Percentiles rank a stretch among this genome's conserved stretches.
Conservation (phyloP, 257 asterid genomes). For the Ophiorrhiza pumila region DNA sequence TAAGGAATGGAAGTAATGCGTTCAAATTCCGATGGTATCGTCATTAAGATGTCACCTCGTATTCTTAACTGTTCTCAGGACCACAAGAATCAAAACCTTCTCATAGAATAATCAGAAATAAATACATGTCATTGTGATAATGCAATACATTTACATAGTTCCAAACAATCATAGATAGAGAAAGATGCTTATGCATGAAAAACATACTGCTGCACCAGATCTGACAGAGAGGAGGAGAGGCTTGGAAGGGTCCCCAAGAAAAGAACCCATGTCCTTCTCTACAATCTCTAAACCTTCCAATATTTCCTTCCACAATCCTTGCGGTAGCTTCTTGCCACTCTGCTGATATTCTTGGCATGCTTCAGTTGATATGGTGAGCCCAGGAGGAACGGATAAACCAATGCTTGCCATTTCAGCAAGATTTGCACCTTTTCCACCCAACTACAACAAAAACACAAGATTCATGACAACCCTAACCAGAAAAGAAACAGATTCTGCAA, state of each 20-base stretch:
- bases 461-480: neutral
- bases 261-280: constrained; percentile 83
- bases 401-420: constrained; percentile 99
- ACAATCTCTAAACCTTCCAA: constrained; percentile 58
- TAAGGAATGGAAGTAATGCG: neutral
- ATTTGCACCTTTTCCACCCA: constrained; percentile 99
- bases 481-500: neutral
- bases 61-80: neutral
- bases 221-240: constrained; percentile 92
- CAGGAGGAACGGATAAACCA: constrained; percentile 93
- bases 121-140: neutral
- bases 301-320: constrained; percentile 82
- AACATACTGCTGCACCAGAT: constrained; percentile 86
- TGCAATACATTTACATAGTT: neutral
- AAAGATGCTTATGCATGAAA: neutral
- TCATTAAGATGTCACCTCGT: neutral
- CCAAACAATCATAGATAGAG: neutral
- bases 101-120: neutral
- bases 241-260: constrained; percentile 72
- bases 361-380: constrained; percentile 92
- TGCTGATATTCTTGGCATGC: constrained; percentile 92
- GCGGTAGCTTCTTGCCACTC: constrained; percentile 60
- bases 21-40: neutral
- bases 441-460: constrained; percentile 26
- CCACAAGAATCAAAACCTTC: neutral